Evolutionary conservation across 345 rosid genomes (phyloP), one percentile per base, ranked within the genome.

Genomic region (Hibiscus syriacus): DNA sequence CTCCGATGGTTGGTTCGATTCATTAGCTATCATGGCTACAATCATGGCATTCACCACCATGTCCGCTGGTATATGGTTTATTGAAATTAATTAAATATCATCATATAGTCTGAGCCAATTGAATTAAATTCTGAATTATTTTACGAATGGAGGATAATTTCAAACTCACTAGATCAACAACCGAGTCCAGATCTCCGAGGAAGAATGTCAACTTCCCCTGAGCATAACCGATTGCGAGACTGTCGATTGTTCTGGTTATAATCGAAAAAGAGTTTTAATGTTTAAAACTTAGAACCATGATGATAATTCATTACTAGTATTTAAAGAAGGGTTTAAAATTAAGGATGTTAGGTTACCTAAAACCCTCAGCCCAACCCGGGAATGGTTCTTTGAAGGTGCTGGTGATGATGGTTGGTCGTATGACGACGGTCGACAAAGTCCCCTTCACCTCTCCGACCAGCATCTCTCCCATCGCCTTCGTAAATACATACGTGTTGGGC

Each of bases 381-480:
- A 90, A 90, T 12, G 98, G 95, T 25, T 90, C 89, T 48, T 71
- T 84, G 73, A 63, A 72, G 60, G 98, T 92, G 69, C 95, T 86
- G 10, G 86, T 84, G 53, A 92, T 66, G 19, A 92, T 86, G 5
- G 93, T 76, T 1, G 98, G 97, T 7, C 95, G 85, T 30, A 84
- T 61, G 43, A 85, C 80, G 34, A 84, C 87, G 0, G 85, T 58
- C 0, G 95, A 80, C 20, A 84, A 11, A 19, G 70, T 64, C 49
- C 72, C 88, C 77, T 80, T 85, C 59, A 69, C 48, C 36, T 73
- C 63, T 16, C 72, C 86, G 8, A 88, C 58, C 58, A 92, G 27
- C 91, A 92, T 92, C 71, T 92, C 95, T 39, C 84, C 97, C 84
- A 90, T 81, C 10, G 94, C 87, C 77, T 92, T 92, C 9, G 98